Conservation (phyloP, 2,329 filamentous ascomycete genomes). For the Pseudogymnoascus sp. region DNA sequence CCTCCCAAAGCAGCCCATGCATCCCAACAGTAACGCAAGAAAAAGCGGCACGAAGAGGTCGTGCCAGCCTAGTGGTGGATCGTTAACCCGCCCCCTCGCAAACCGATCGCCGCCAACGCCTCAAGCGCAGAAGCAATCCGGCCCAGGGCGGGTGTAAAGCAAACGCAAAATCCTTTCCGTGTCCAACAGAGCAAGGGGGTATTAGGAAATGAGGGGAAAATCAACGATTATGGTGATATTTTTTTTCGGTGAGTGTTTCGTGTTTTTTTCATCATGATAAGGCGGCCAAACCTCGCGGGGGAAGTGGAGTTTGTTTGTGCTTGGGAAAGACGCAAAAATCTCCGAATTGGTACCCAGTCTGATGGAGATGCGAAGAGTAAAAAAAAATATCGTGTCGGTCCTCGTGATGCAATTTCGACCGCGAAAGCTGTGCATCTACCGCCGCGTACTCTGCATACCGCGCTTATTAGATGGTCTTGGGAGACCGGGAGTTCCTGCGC, state of each 20-base stretch:
- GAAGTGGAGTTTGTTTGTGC: slow-evolving; percentile 30
- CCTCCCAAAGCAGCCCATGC: slow-evolving; percentile 26
- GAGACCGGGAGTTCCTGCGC: slow-evolving; percentile 41
- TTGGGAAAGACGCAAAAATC: slow-evolving; percentile 22
- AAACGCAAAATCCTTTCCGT: slow-evolving; percentile 27
- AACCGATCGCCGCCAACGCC: slow-evolving; percentile 15
- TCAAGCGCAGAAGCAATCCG: slow-evolving; percentile 11
- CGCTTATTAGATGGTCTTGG: slow-evolving; percentile 40
- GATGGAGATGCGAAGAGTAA: slow-evolving; percentile 25
- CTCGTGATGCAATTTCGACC: slow-evolving; percentile 23
- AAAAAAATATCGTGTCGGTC: slow-evolving; percentile 18
- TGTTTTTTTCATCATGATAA: slow-evolving; percentile 31
- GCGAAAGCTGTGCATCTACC: slow-evolving; percentile 24
- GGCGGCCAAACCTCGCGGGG: slow-evolving; percentile 38
- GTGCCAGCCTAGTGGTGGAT: slow-evolving; percentile 24
- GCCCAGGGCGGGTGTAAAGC: slow-evolving; percentile 18
- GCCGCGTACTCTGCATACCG: slow-evolving; percentile 20
- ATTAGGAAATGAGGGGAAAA: slow-evolving; percentile 32
- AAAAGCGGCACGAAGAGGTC: slow-evolving; percentile 26
- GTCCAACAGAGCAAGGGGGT: slow-evolving; percentile 25
- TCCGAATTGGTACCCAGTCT: slow-evolving; percentile 29
- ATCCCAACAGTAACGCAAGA: slow-evolving; percentile 28
- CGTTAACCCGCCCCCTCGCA: slow-evolving; percentile 13
- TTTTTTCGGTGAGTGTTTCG: slow-evolving; percentile 12
- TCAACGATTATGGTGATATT: slow-evolving; percentile 18